Percentiles rank a stretch among this genome's conserved stretches.
Evolutionary conservation across 2,329 filamentous ascomycete species (phyloP).

Genomic region (Talaromyces marneffei): DNA sequence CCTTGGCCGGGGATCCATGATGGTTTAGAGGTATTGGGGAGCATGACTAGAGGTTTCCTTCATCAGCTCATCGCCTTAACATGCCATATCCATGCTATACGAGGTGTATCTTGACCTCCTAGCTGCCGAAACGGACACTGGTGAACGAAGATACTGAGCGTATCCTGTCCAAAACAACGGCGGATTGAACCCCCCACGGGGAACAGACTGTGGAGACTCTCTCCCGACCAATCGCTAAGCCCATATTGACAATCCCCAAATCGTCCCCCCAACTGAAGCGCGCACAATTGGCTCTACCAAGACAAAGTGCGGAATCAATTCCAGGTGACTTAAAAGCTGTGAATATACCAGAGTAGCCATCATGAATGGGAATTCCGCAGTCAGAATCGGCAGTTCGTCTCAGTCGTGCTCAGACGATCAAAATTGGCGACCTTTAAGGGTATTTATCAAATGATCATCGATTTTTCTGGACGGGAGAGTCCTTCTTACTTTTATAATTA

Average conservation of each 20-base stretch:
- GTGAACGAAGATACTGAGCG: background rate
- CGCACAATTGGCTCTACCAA: slow-evolving; percentile 1
- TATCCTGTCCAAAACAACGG: background rate
- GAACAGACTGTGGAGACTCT: slow-evolving; percentile 5
- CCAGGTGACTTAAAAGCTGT: slow-evolving; percentile 1
- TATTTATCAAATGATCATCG: background rate
- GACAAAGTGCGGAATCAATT: slow-evolving; percentile 6
- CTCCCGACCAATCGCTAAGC: background rate
- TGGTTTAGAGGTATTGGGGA: background rate
- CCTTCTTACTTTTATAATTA: background rate
- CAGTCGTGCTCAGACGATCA: background rate
- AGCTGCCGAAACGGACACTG: background rate
- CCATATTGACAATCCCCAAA: background rate
- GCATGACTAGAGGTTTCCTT: background rate
- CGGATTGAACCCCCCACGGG: background rate
- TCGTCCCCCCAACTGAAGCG: background rate
- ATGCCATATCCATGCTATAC: background rate
- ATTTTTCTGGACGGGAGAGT: background rate
- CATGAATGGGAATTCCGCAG: background rate
- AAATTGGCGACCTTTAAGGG: background rate
- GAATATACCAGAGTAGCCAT: background rate
- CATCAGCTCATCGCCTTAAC: background rate
- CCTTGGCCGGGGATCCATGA: slow-evolving; percentile 6
- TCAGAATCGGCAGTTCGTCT: background rate
- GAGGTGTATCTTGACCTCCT: background rate